phyloP scores from a whole-genome alignment of 163 green algal genomes.

The Coccomyxa subellipsoidea region DNA sequence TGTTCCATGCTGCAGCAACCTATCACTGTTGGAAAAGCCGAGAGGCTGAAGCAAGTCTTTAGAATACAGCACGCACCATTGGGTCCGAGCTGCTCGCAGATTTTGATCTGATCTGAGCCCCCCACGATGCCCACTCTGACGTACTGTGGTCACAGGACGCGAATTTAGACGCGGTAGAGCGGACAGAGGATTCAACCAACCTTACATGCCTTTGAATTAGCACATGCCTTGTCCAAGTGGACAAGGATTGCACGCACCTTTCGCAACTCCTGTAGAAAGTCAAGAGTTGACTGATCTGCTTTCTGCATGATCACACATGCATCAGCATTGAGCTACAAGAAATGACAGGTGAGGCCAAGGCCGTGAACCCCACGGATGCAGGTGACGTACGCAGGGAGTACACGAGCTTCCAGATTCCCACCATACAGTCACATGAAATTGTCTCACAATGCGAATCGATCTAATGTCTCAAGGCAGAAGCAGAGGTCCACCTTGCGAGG shows the following conservation, averaged over 20 bases:
- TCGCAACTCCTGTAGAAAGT: slow-evolving; percentile 82
- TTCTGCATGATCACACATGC: slow-evolving; percentile 37
- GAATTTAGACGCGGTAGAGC: background rate
- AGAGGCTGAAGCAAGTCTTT: background rate
- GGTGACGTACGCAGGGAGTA: too few relatives aligned
- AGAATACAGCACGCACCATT: too few relatives aligned
- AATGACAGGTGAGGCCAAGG: background rate
- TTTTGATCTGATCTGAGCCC: slow-evolving; percentile 95
- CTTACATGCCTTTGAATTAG: background rate
- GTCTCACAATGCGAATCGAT: too few relatives aligned
- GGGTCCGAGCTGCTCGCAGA: slow-evolving; percentile 92
- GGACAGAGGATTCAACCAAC: background rate
- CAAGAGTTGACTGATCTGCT: slow-evolving; percentile 71
- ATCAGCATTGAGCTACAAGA: background rate
- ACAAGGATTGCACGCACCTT: slow-evolving; percentile 51
- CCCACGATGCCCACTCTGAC: slow-evolving; percentile 96
- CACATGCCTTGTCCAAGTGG: background rate
- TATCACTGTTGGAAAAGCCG: too few relatives aligned
- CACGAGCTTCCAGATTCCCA: too few relatives aligned
- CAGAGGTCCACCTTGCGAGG: slow-evolving; percentile 72
- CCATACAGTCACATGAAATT: too few relatives aligned
- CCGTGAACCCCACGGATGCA: background rate
- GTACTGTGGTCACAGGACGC: slow-evolving; percentile 38
- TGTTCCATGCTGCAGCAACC: too few relatives aligned
- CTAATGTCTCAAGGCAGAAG: too few relatives aligned